A percentile compares a stretch with the other conserved stretches of the same genome.
Evolutionary conservation across 2,329 filamentous ascomycete genomes (phyloP).

Genomic region (Epichloe bromicola): DNA sequence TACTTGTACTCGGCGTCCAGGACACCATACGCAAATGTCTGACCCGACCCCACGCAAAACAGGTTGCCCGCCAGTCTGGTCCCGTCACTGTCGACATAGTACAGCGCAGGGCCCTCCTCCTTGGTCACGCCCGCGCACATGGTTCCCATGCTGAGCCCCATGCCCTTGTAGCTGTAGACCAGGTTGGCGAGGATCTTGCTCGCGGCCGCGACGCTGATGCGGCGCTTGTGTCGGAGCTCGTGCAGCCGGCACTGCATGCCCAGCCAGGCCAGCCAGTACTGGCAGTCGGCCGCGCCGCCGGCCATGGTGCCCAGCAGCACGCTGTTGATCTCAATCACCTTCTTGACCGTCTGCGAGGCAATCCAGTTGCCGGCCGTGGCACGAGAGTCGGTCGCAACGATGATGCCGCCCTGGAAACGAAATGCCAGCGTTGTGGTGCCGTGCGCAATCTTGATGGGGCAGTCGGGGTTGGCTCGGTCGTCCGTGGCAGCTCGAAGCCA

Average conservation of each 20-base stretch:
- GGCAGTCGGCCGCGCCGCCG: slow-evolving; percentile 95
- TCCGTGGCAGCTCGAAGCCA: slow-evolving; percentile 97
- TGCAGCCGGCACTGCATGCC: slow-evolving; percentile 98
- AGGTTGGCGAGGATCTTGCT: slow-evolving; percentile 98
- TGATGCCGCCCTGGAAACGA: slow-evolving; percentile 95
- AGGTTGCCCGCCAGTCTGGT: slow-evolving; percentile 86
- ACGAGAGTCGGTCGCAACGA: slow-evolving; percentile 94
- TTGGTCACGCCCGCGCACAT: slow-evolving; percentile 97
- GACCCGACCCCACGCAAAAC: slow-evolving; percentile 95
- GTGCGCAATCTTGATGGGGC: slow-evolving; percentile 98
- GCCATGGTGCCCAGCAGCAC: slow-evolving; percentile 95
- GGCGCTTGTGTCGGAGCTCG: slow-evolving; percentile 97
- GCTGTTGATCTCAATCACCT: slow-evolving; percentile 97
- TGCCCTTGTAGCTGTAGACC: slow-evolving; percentile 97
- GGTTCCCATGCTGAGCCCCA: slow-evolving; percentile 97
- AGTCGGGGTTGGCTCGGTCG: slow-evolving; percentile 91
- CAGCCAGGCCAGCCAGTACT: slow-evolving; percentile 98
- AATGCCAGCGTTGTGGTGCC: slow-evolving; percentile 96
- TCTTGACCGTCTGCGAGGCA: slow-evolving; percentile 98
- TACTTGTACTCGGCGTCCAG: slow-evolving; percentile 91
- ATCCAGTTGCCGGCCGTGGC: slow-evolving; percentile 99
- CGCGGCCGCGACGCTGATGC: slow-evolving; percentile 92
- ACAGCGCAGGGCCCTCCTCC: slow-evolving; percentile 90
- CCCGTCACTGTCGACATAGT: slow-evolving; percentile 94
- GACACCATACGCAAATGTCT: slow-evolving; percentile 98